Percentiles rank a stretch among this genome's conserved stretches.
Conservation (phyloP, 805 yeast species). For the Yarrowia bubula region DNA sequence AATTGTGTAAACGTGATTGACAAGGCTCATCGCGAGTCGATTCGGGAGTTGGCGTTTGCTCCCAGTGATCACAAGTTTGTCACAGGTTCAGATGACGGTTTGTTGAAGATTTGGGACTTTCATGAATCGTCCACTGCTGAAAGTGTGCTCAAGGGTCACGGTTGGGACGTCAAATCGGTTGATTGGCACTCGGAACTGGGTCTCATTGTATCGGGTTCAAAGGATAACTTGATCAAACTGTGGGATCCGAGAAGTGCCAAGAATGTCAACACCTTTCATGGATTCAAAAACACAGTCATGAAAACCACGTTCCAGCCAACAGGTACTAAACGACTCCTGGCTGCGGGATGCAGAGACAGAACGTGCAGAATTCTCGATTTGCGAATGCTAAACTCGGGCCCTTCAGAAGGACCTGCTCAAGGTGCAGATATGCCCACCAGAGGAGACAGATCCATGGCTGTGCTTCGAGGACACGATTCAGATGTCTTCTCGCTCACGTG, state of each 20-base stretch:
- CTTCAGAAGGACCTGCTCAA: neutral
- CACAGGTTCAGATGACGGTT: constrained; percentile 91
- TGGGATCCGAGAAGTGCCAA: constrained; percentile 90
- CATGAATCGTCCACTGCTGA: constrained; percentile 52
- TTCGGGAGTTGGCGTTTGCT: constrained; percentile 83
- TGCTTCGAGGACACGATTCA: constrained; percentile 74
- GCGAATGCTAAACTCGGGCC: constrained; percentile 55
- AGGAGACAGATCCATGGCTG: constrained; percentile 54
- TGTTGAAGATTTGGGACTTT: constrained; percentile 91
- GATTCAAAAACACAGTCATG: constrained; percentile 92
- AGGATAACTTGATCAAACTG: constrained; percentile 85
- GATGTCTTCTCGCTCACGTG: constrained; percentile 85
- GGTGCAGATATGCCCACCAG: constrained; percentile 8
- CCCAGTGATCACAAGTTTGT: constrained; percentile 90
- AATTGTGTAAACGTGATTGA: constrained; percentile 79
- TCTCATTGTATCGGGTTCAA: constrained; percentile 85
- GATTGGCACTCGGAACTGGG: constrained; percentile 96
- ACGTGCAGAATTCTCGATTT: constrained; percentile 86
- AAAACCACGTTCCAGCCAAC: constrained; percentile 80
- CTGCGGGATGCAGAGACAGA: constrained; percentile 85
- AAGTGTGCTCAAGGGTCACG: constrained; percentile 79
- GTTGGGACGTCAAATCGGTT: constrained; percentile 97
- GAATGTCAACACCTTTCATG: constrained; percentile 78
- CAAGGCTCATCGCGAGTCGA: constrained; percentile 73
- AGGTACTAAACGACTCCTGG: constrained; percentile 69